Conservation (phyloP, 208 protist species). For the Leishmania gerbilli region DNA sequence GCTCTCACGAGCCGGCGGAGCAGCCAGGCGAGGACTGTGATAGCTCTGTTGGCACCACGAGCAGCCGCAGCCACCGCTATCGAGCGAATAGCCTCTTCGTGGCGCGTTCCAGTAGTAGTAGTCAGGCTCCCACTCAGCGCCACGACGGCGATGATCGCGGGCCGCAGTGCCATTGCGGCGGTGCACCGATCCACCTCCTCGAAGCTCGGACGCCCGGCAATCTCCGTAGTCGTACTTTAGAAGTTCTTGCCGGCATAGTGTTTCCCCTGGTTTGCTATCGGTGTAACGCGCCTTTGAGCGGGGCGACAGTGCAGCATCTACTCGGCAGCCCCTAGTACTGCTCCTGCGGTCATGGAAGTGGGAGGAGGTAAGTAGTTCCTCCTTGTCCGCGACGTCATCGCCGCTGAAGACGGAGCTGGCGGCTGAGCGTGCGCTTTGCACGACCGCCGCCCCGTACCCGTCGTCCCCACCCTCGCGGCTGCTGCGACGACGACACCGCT, state of each 20-base stretch:
- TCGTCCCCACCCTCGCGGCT: no score
- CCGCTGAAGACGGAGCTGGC: no score
- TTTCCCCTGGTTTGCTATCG: neutral
- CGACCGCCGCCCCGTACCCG: neutral
- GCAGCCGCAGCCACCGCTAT: neutral
- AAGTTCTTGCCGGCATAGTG: neutral
- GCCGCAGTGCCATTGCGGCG: neutral
- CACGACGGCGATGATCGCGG: neutral
- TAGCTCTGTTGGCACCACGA: conserved; percentile 12
- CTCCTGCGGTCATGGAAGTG: neutral
- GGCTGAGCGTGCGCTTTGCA: neutral
- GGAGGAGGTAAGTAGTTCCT: neutral
- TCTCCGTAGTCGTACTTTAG: neutral
- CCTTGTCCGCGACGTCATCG: neutral
- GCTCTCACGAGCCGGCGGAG: neutral
- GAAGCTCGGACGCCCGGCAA: neutral
- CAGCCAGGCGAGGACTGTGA: neutral
- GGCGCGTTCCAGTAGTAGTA: conserved; percentile 18
- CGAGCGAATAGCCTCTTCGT: neutral
- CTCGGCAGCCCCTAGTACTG: neutral
- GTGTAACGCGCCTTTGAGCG: neutral
- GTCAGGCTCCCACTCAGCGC: neutral
- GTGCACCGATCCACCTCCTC: neutral
- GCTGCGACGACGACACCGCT: neutral
- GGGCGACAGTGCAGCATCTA: neutral